Conservation (phyloP, 2,329 filamentous ascomycete genomes). For the Colletotrichum sp. region DNA sequence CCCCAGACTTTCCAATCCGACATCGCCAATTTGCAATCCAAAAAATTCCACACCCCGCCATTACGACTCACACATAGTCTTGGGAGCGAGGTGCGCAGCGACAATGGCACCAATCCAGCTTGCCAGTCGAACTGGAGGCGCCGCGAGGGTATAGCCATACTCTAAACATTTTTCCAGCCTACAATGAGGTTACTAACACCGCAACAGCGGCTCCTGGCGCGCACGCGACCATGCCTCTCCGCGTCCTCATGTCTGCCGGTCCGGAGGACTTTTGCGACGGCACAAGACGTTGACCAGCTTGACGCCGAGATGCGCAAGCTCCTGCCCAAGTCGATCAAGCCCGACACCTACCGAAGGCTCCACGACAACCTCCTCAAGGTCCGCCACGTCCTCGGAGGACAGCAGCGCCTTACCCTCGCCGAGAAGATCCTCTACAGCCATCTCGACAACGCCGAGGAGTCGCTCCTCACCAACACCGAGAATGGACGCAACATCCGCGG, state of each 20-base stretch:
- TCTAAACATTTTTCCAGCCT: neutral
- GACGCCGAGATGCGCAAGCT: conserved; percentile 33
- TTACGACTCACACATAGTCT: conserved; percentile 12
- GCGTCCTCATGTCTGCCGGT: conserved; percentile 16
- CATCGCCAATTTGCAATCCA: conserved; percentile 25
- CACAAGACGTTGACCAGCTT: conserved; percentile 25
- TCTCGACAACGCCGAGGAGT: conserved; percentile 87
- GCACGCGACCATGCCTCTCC: conserved; percentile 19
- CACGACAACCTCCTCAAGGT: conserved; percentile 80
- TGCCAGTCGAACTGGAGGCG: conserved; percentile 52
- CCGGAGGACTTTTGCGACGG: conserved; percentile 22
- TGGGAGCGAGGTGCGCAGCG: conserved; percentile 17
- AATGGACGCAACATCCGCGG: conserved; percentile 86
- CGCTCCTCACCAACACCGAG: conserved; percentile 80
- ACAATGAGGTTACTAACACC: conserved; percentile 1
- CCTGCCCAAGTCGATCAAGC: conserved; percentile 42
- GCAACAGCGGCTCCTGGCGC: conserved; percentile 40
- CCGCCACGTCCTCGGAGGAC: conserved; percentile 68
- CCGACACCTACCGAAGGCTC: conserved; percentile 83
- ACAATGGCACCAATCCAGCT: conserved; percentile 58
- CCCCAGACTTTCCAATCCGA: conserved; percentile 25
- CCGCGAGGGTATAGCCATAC: conserved; percentile 45
- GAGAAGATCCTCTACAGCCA: conserved; percentile 99
- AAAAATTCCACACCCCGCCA: conserved; percentile 22
- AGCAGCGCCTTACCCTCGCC: conserved; percentile 78